Evolutionary conservation across 2,329 filamentous ascomycete genomes (phyloP).

Genomic region (Scedosporium aurantiacum): DNA sequence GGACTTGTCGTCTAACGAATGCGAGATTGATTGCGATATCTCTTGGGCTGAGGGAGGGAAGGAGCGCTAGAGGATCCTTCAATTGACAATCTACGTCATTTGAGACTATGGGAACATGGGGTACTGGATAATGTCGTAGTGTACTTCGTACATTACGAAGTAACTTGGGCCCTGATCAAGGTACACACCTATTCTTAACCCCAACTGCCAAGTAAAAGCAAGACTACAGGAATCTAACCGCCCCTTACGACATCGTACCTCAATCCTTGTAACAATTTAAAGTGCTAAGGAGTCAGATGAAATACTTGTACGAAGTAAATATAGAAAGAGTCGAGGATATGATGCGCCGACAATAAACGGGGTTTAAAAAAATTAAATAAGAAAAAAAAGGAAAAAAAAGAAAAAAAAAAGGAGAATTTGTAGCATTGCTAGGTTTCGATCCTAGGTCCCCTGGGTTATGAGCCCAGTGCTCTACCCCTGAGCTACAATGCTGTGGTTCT

Average conservation of each 20-base stretch:
- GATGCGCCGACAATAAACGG: too few relatives aligned
- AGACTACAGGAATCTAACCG: too few relatives aligned
- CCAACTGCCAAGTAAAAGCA: too few relatives aligned
- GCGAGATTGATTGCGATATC: neutral
- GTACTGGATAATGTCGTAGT: neutral
- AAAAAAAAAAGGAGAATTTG: neutral
- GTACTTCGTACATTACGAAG: neutral
- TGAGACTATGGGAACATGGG: neutral
- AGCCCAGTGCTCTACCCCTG: constrained; percentile 1
- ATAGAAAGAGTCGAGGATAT: too few relatives aligned
- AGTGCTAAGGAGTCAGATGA: too few relatives aligned
- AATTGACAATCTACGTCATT: neutral
- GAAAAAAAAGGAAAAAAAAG: neutral
- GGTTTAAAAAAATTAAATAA: neutral
- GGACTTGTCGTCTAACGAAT: neutral
- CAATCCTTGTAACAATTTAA: too few relatives aligned
- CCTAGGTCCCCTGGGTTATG: constrained; percentile 2
- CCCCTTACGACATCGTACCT: too few relatives aligned
- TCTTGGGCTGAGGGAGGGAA: neutral
- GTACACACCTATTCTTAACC: too few relatives aligned
- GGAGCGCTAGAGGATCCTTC: neutral
- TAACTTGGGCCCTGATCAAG: neutral
- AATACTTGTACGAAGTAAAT: too few relatives aligned
- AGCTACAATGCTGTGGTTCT: neutral
- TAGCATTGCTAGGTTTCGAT: constrained; percentile 2